Evolutionary conservation across 768 basidiomycete genomes (phyloP).

Genomic region (Phaeolepiota aurea): DNA sequence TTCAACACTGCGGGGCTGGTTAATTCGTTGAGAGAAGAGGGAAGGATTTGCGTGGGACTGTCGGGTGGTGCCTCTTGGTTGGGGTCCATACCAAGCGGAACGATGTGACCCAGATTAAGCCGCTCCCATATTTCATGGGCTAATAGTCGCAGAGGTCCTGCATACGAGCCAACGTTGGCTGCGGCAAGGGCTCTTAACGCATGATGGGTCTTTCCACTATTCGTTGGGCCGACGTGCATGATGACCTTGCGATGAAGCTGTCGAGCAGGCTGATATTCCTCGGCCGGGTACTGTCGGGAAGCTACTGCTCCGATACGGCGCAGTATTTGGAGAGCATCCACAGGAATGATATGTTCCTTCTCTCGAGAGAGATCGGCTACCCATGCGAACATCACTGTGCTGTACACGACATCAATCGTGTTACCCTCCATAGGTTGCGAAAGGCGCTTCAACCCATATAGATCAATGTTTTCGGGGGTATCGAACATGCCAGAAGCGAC

Average conservation of each 20-base stretch:
- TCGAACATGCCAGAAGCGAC: conserved; percentile 27
- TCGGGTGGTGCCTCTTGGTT: conserved; percentile 20
- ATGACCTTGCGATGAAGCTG: conserved; percentile 65
- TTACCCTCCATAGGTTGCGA: conserved; percentile 16
- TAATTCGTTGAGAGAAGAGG: conserved; percentile 22
- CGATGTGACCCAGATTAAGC: conserved; percentile 84
- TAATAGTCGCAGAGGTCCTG: conserved; percentile 85
- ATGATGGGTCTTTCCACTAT: conserved; percentile 94
- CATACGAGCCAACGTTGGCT: conserved; percentile 70
- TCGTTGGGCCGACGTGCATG: conserved; percentile 97
- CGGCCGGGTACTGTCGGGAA: conserved; percentile 36
- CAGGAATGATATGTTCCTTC: conserved; percentile 13
- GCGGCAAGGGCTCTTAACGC: conserved; percentile 84
- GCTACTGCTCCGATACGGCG: conserved; percentile 24
- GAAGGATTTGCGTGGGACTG: conserved; percentile 11
- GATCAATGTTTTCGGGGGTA: conserved; percentile 15
- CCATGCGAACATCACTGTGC: conserved; percentile 51
- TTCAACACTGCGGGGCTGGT: conserved; percentile 14
- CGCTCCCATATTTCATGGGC: conserved; percentile 94
- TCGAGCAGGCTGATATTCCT: conserved; percentile 46
- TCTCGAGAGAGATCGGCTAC: conserved; percentile 24
- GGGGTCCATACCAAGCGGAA: conserved; percentile 51
- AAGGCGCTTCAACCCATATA: conserved; percentile 37
- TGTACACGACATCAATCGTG: conserved; percentile 38
- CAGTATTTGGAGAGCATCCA: conserved; percentile 28